Evolutionary conservation across 1,284 basidiomycete genomes (phyloP).

Genomic region (Volvariella volvacea): DNA sequence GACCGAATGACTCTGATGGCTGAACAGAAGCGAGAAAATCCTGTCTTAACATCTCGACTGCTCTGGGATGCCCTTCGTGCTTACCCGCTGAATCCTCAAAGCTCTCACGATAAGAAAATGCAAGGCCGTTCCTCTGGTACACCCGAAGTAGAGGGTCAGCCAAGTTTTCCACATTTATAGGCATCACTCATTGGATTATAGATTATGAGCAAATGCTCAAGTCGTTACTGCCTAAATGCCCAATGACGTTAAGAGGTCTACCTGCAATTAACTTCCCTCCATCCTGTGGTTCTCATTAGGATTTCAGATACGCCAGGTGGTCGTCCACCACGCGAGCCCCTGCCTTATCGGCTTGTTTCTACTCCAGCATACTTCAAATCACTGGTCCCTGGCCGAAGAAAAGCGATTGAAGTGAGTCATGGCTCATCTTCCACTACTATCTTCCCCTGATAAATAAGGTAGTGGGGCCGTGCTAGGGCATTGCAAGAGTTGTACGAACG

Average conservation of each 20-base stretch:
- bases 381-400: slow-evolving; percentile 51
- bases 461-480: slow-evolving; percentile 61
- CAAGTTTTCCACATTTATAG: no score
- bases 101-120: neutral
- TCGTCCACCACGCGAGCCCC: slow-evolving; percentile 25
- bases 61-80: slow-evolving; percentile 23
- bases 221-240: slow-evolving; percentile 42
- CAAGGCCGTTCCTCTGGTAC: no score
- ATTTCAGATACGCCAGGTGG: neutral
- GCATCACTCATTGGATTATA: slow-evolving; percentile 12
- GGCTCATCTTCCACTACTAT: slow-evolving; percentile 5
- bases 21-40: slow-evolving; percentile 25
- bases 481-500: slow-evolving; percentile 37
- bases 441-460: slow-evolving; percentile 8
- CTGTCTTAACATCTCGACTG: slow-evolving; percentile 20
- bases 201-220: slow-evolving; percentile 35
- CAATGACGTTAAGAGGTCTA: slow-evolving; percentile 55
- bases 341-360: slow-evolving; percentile 51
- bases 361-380: slow-evolving; percentile 36
- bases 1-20: slow-evolving; percentile 53
- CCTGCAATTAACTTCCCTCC: neutral
- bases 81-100: slow-evolving; percentile 3
- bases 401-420: slow-evolving; percentile 59
- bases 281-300: neutral
- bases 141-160: no score